A percentile compares a stretch with the other conserved stretches of the same genome.
Evolutionary conservation across 2,329 filamentous ascomycete genomes (phyloP).

Genomic region (Fusarium buharicum): DNA sequence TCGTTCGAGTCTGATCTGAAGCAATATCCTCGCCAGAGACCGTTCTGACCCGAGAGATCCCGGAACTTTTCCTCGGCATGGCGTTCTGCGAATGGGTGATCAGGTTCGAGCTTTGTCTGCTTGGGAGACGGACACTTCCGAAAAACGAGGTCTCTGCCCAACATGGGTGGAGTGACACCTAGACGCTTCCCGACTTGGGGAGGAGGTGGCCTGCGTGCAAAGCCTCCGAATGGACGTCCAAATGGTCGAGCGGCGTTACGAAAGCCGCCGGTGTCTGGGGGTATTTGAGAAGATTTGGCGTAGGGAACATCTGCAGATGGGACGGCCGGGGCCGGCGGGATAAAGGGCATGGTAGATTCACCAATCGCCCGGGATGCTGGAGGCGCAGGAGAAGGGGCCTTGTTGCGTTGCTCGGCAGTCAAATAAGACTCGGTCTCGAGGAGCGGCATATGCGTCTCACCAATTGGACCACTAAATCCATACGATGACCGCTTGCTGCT

Average conservation of each 20-base stretch:
- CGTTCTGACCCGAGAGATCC: conserved; percentile 66
- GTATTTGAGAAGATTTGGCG: conserved; percentile 49
- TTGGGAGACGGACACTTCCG: conserved; percentile 85
- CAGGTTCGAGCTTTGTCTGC: conserved; percentile 83
- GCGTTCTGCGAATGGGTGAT: conserved; percentile 68
- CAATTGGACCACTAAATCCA: conserved; percentile 41
- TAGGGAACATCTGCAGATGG: conserved; percentile 38
- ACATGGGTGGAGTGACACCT: conserved; percentile 81
- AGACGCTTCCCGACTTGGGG: conserved; percentile 60
- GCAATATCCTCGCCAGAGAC: conserved; percentile 83
- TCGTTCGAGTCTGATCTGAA: conserved; percentile 54
- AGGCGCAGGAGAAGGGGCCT: conserved; percentile 33
- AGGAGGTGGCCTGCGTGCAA: conserved; percentile 49
- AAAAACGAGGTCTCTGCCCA: conserved; percentile 83
- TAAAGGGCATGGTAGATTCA: conserved; percentile 43
- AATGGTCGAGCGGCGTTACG: conserved; percentile 52
- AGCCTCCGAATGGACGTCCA: conserved; percentile 57
- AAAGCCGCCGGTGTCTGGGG: conserved; percentile 55
- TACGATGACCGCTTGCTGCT: conserved; percentile 46
- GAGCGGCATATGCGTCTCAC: conserved; percentile 43
- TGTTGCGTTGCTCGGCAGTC: conserved; percentile 37
- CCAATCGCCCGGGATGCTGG: conserved; percentile 38
- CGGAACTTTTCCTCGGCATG: conserved; percentile 62
- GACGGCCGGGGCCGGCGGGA: conserved; percentile 35
- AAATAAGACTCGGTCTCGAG: conserved; percentile 39